These are phyloP conservation scores for Calonectria fujianensis DNA, from an alignment of 2,329 filamentous ascomycete species.

Conservation along the genomic window DNA sequence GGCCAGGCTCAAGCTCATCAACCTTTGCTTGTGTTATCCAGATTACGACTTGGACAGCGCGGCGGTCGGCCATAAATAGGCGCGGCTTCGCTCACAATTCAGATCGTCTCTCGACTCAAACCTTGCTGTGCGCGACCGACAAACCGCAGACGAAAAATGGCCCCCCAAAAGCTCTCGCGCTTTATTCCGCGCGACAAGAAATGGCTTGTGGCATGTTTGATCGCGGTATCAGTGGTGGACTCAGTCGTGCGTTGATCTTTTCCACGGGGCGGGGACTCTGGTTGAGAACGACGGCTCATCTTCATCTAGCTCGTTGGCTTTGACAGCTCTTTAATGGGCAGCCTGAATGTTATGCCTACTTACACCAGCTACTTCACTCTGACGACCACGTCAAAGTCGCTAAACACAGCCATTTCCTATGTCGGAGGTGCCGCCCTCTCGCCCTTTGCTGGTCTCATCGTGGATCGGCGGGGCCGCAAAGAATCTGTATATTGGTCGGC, in stretches of 20 bases:
- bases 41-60: neutral
- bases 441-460: neutral
- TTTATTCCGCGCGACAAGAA: constrained; percentile 32
- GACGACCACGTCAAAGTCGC: neutral
- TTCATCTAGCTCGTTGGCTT: constrained; percentile 33
- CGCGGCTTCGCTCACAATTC: neutral
- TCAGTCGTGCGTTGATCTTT: constrained; percentile 29
- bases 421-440: constrained; percentile 6
- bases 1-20: neutral
- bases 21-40: neutral
- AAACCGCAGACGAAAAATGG: neutral
- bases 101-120: neutral
- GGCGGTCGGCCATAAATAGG: neutral
- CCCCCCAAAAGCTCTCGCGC: constrained; percentile 25
- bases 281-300: constrained; percentile 10
- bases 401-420: neutral
- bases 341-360: constrained; percentile 17
- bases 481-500: neutral
- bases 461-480: neutral
- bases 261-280: neutral
- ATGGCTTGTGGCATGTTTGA: constrained; percentile 36
- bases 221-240: constrained; percentile 34
- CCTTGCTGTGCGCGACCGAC: neutral
- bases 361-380: constrained; percentile 15
- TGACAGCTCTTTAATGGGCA: constrained; percentile 35